Evolutionary conservation across 371 early-diverging fungal species (phyloP).

Genomic region (Mortierella sp.): DNA sequence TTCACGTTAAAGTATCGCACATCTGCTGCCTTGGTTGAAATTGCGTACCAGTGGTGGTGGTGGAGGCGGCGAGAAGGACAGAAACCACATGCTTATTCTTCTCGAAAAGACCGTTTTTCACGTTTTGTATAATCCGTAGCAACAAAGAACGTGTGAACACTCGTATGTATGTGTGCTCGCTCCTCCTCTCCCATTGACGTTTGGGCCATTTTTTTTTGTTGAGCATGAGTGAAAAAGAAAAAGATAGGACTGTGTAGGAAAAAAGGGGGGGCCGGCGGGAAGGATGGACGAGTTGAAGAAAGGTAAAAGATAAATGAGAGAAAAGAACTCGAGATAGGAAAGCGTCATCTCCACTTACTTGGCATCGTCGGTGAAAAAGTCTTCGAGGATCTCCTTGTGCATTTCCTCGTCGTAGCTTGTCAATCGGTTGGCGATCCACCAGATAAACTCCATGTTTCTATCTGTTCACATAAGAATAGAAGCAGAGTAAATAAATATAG

Average conservation of each 20-base stretch:
- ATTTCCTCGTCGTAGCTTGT: conserved; percentile 55
- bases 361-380: conserved; percentile 55
- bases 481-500: not conserved
- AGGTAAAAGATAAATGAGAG: not conserved
- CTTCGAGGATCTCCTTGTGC: conserved; percentile 58
- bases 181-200: not conserved
- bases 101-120: conserved; percentile 1
- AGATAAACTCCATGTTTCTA: conserved; percentile 54
- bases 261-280: not conserved
- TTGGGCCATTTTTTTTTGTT: conserved; percentile 3
- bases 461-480: conserved; percentile 10
- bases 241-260: no score
- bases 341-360: conserved; percentile 21
- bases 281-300: not conserved
- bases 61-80: no score
- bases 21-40: no score
- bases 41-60: no score
- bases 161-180: not conserved
- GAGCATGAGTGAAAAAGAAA: not conserved
- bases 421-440: conserved; percentile 53
- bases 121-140: not conserved
- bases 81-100: not conserved
- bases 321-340: not conserved
- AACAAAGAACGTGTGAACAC: no score
- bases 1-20: conserved; percentile 5